Evolutionary conservation across 2,329 filamentous ascomycete genomes (phyloP).

Genomic region (Cladorrhinum sp.): DNA sequence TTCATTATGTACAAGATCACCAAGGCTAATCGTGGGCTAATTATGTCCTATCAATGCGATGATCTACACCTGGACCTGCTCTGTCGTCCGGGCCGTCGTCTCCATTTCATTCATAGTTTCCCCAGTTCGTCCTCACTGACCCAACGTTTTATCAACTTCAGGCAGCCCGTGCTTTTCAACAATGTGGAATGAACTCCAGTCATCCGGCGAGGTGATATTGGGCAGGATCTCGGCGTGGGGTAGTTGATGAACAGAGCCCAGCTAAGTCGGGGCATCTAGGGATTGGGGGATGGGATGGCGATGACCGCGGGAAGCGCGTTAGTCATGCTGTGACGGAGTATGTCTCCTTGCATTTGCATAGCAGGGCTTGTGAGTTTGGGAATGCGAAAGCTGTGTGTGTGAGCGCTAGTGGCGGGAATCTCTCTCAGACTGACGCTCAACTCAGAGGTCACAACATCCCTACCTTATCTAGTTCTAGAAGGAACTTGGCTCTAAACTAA

Average conservation of each 20-base stretch:
- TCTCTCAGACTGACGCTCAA: neutral
- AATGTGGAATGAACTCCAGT: no score
- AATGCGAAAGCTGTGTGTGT: neutral
- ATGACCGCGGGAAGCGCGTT: neutral
- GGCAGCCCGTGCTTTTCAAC: no score
- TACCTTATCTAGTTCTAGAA: neutral
- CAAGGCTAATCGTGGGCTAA: no score
- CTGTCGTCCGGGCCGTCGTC: no score
- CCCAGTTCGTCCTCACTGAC: no score
- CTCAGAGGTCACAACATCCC: neutral
- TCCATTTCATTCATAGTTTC: no score
- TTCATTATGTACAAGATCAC: no score
- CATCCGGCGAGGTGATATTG: neutral
- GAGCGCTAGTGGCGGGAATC: neutral
- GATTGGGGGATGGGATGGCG: neutral
- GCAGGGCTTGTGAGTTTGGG: neutral
- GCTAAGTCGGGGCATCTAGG: neutral
- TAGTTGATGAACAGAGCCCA: no score
- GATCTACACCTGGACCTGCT: no score
- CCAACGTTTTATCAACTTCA: no score
- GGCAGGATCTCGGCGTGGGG: conserved; percentile 3
- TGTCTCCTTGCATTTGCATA: neutral
- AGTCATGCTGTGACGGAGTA: neutral
- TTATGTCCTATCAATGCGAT: no score
- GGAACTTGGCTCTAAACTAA: neutral